phyloP scores from a whole-genome alignment of 2,329 filamentous ascomycete species.

The Monosporascus cannonballus region DNA sequence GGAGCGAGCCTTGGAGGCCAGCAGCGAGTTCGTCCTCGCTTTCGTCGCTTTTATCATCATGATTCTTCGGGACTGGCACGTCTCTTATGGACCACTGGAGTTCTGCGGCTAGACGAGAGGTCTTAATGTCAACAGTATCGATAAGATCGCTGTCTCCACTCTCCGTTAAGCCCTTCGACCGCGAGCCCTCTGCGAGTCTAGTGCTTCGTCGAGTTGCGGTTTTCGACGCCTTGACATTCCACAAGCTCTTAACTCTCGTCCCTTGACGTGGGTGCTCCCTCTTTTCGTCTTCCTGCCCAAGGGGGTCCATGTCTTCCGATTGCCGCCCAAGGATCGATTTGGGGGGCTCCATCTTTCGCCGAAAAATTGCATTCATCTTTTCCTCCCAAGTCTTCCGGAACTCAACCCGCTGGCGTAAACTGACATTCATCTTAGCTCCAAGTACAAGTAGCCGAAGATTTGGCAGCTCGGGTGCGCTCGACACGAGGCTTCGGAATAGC shows the following conservation, averaged over 20 bases:
- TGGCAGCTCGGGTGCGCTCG: conserved; percentile 60
- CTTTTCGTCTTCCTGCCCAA: background rate
- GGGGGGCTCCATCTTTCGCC: conserved; percentile 16
- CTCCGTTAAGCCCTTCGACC: conserved; percentile 10
- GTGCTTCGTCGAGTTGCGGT: conserved; percentile 21
- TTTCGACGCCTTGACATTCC: background rate
- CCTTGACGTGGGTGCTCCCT: conserved; percentile 2
- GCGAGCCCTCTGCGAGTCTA: conserved; percentile 17
- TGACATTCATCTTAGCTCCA: conserved; percentile 70
- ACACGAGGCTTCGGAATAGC: conserved; percentile 73
- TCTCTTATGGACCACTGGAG: conserved; percentile 12
- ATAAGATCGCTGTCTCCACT: conserved; percentile 7
- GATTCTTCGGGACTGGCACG: conserved; percentile 13
- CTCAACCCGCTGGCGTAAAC: conserved; percentile 76
- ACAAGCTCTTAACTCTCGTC: background rate
- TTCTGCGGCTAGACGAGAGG: conserved; percentile 9
- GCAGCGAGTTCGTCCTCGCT: conserved; percentile 26
- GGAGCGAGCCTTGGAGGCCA: conserved; percentile 6
- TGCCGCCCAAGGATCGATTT: conserved; percentile 11
- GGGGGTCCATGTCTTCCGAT: background rate
- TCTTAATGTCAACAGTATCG: background rate
- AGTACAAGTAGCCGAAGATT: conserved; percentile 65
- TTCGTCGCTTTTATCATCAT: conserved; percentile 27
- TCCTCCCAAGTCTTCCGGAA: conserved; percentile 73
- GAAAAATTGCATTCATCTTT: conserved; percentile 62